Evolutionary conservation across 192 early-diverging fungal genomes (phyloP), one percentile per base, ranked within the genome.

Genomic region (Coemansia sp.): DNA sequence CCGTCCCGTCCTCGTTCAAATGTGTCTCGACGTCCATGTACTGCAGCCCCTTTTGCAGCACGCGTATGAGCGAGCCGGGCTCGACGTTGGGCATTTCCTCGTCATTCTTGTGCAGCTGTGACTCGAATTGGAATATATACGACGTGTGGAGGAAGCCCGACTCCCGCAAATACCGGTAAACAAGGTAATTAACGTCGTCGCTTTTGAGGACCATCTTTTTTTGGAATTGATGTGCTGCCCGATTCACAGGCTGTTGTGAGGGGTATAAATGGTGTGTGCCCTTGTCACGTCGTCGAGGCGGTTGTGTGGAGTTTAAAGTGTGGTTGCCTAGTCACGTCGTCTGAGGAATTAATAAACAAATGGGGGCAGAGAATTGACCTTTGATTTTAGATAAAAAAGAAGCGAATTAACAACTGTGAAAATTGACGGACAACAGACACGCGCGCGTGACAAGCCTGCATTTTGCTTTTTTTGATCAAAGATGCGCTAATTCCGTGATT

Each of bases 1-100:
- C 77, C 5, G 87, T 84, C 16, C 95, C 94, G 71, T 98, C 92
- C 86, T 91, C 87, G 53, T 89, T 89, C 40, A 91, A 69, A 64
- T 98, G 95, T 1, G 85, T 81, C 69, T 98, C 94, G 47, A 96
- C 84, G 58, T 96, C 92, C 71, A 87, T 84, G 65, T 95, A 95
- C 64, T 89, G 89, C 30, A 98, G 78, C 0, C 92, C 95, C 67
- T 96, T 96, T 63, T 96, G 94, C 56, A 98, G 77, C 16, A 93
- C 81, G 67, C 77, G 85, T 30, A 98, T 88, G 30, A 98, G 82
- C 3, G 86, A 83, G 11, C 95, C 95, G 22, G 90, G 92, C 48
- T 82, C 81, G 44, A 73, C 87, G 47, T 89, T 82, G 42, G 82
- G 83, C 30, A 81, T 71, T 28, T 81, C 77, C 45, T 68, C 73